Percentiles rank a stretch among this genome's conserved stretches.
phyloP scores from a whole-genome alignment of 75 land plant genomes.

The Cryptomeria japonica region DNA sequence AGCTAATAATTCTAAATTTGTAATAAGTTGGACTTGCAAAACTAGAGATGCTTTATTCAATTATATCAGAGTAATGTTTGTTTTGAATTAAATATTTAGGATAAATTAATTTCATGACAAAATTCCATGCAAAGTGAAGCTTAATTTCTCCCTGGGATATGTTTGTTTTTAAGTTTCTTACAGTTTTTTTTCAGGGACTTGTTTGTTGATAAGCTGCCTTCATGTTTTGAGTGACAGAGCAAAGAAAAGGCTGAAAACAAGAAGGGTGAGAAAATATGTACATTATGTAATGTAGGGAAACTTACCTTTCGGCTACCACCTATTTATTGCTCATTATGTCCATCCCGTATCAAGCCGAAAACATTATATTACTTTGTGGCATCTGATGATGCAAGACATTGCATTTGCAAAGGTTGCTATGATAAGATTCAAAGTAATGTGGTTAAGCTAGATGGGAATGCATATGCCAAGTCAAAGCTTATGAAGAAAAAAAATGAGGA shows the following conservation, averaged over 20 bases:
- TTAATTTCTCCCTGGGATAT: not conserved
- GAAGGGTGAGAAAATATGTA: constrained; percentile 90
- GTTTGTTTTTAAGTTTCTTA: not conserved
- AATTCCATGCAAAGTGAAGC: not conserved
- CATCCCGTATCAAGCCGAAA: constrained; percentile 91
- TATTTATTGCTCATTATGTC: constrained; percentile 82
- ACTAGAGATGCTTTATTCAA: not conserved
- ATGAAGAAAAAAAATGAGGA: constrained; percentile 92
- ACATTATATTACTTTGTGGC: constrained; percentile 75
- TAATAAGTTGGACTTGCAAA: not conserved
- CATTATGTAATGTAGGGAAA: constrained; percentile 86
- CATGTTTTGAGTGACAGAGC: constrained; percentile 48
- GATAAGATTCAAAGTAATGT: constrained; percentile 79
- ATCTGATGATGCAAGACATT: constrained; percentile 73
- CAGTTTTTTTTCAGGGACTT: not conserved
- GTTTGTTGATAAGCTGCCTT: not conserved
- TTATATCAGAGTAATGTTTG: not conserved
- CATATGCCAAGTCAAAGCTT: constrained; percentile 61
- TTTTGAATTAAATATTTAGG: not conserved
- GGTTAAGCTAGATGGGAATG: constrained; percentile 65
- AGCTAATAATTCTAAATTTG: not conserved
- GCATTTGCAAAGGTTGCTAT: constrained; percentile 84
- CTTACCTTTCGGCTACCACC: constrained; percentile 97
- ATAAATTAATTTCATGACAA: not conserved
- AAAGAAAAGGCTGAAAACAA: constrained; percentile 92